Conservation (phyloP, 805 yeast genomes). For the Ogataea pini region DNA sequence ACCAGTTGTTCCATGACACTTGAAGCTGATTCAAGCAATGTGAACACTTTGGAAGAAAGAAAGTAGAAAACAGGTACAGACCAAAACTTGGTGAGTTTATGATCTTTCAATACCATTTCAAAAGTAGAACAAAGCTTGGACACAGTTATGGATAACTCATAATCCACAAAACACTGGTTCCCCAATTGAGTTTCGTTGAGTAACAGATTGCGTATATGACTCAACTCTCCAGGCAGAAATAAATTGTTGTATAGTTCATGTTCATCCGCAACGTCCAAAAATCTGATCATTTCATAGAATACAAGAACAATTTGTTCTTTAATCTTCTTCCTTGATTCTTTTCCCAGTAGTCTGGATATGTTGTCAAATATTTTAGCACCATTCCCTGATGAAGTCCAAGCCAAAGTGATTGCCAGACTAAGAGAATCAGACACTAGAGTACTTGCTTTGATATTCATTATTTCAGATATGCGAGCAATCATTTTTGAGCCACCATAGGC, state of each 20-base stretch:
- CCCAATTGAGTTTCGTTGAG: neutral
- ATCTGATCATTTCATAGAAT: conserved; percentile 38
- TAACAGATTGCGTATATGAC: neutral
- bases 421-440: conserved; percentile 27
- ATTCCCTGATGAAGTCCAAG: conserved; percentile 30
- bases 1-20: conserved; percentile 28
- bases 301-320: conserved; percentile 35
- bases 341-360: conserved; percentile 15
- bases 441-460: conserved; percentile 4
- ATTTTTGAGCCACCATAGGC: conserved; percentile 27
- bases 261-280: conserved; percentile 43
- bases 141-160: conserved; percentile 19
- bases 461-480: conserved; percentile 20
- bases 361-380: conserved; percentile 26
- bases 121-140: conserved; percentile 12
- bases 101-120: conserved; percentile 8
- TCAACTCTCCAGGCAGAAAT: neutral
- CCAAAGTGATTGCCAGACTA: conserved; percentile 41
- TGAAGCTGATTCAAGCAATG: conserved; percentile 25
- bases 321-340: conserved; percentile 11
- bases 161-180: conserved; percentile 18
- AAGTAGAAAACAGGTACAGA: conserved; percentile 37
- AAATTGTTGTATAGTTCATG: conserved; percentile 11
- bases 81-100: conserved; percentile 36
- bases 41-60: conserved; percentile 37